Evolutionary conservation across 148 eudicot genomes (phyloP).

Genomic region (Cornus florida): DNA sequence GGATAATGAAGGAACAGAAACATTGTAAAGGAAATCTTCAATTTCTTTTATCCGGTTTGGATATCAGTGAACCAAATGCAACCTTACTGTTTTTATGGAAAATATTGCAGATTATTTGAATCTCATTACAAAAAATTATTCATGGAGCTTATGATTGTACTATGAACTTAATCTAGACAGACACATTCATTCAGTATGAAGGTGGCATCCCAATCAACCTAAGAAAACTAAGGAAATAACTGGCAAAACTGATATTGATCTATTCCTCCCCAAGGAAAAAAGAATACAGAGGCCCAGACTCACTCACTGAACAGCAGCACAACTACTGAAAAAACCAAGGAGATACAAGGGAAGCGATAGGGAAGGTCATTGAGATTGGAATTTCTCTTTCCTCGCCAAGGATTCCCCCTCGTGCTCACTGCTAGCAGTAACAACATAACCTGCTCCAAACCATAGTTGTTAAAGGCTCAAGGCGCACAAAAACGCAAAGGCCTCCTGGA

Average conservation of each 20-base stretch:
- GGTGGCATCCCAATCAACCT: not conserved
- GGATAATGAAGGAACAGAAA: no score
- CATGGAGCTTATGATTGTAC: not conserved
- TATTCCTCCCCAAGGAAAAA: not conserved
- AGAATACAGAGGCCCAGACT: not conserved
- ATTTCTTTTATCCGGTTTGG: no score
- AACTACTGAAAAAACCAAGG: not conserved
- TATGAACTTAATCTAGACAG: not conserved
- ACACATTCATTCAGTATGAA: not conserved
- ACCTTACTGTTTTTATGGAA: no score
- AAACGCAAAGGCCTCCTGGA: no score
- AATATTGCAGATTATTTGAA: no score
- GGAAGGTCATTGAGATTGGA: constrained; percentile 16
- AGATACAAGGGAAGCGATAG: not conserved
- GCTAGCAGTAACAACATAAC: constrained; percentile 78
- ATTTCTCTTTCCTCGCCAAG: constrained; percentile 70
- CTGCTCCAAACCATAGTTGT: no score
- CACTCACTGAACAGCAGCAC: not conserved
- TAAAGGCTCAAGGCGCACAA: no score
- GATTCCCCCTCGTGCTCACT: constrained; percentile 86
- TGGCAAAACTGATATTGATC: not conserved
- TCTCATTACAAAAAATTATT: not conserved
- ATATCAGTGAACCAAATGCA: no score
- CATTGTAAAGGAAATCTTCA: no score
- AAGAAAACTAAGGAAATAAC: not conserved